These are phyloP conservation scores for Fraxinus platypoda DNA, from an alignment of 305 asterid genomes.

Conservation along the genomic window DNA sequence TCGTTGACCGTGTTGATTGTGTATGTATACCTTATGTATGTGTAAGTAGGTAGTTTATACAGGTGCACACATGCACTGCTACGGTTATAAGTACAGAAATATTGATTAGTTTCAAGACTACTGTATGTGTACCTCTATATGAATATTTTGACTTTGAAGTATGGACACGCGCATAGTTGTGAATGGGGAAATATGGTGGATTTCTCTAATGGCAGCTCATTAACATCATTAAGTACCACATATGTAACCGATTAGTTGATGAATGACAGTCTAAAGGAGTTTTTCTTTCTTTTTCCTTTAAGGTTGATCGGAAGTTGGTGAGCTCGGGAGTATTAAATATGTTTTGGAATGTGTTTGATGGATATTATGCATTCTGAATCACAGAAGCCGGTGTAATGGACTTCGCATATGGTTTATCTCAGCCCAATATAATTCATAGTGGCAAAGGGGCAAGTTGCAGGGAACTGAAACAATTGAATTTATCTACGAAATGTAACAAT, in stretches of 20 bases:
- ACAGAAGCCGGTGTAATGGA: slow-evolving; percentile 39
- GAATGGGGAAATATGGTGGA: not conserved
- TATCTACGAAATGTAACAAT: slow-evolving; percentile 22
- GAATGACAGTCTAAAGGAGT: not conserved
- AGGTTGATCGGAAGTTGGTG: slow-evolving; percentile 4
- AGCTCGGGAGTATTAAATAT: not conserved
- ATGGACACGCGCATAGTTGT: not conserved
- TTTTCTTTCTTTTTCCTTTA: not conserved
- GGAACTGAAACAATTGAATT: slow-evolving; percentile 26
- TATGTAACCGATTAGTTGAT: not conserved
- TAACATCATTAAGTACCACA: not conserved
- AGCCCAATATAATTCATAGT: slow-evolving; percentile 41
- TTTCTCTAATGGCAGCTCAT: not conserved
- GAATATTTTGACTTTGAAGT: not conserved
- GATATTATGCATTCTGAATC: not conserved
- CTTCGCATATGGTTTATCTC: slow-evolving; percentile 39
- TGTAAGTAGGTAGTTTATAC: not conserved
- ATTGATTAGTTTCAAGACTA: not conserved
- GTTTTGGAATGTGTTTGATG: not conserved
- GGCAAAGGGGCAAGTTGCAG: slow-evolving; percentile 36
- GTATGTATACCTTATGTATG: not conserved
- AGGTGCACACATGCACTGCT: not conserved
- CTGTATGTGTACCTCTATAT: not conserved
- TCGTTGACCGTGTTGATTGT: not conserved
- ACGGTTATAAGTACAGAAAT: not conserved